Base-by-base conservation (phyloP, 257 asterid species). In the Rauvolfia tetraphylla region DNA sequence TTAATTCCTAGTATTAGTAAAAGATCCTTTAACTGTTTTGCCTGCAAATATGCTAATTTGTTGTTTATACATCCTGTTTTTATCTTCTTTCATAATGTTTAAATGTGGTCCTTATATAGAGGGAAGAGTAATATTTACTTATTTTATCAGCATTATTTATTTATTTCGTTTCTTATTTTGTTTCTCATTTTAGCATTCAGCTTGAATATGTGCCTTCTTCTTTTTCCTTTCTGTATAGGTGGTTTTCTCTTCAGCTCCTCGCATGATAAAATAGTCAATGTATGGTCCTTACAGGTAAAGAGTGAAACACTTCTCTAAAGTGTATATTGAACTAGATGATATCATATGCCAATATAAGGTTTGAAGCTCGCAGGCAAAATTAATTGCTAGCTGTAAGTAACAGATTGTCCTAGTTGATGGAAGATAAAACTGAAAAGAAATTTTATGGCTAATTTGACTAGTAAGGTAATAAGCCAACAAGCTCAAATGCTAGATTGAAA, bases 201-300 rank as follows among this genome's bases (percentile, higher is more conserved):
- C 81, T 61, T 81, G 49, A 72, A 25, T 73, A 62, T 36, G 34
- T 18, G 68, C 51, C 5, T 36, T 76, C 71, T 27, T 17, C 84
- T 36, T 76, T 73, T 27, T 13, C 75, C 84, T 46, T 79, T 82
- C 57, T 76, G 76, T 75, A 82, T 76, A 93, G 98, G 97, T 78
- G 96, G 84, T 63, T 92, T 88, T 83, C 87, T 95, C 81, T 95
- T 95, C 95, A 95, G 99, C 92, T 87, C 96, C 74, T 90, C 99
- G 0, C 92, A 83, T 79, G 99, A 95, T 86, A 95, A 87, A 88
- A 81, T 76, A 58, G 90, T 95, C 85, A 83, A 80, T 17, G 98
- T 90, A 33, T 95, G 99, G 99, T 91, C 93, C 85, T 86, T 95
- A 76, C 87, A 92, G 97, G 98, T 93, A 89, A 82, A 58, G 61